A percentile compares a stretch with the other conserved stretches of the same genome.
These are phyloP conservation scores for Rhododendron henanense DNA, from an alignment of 148 eudicot species.

Conservation along the genomic window DNA sequence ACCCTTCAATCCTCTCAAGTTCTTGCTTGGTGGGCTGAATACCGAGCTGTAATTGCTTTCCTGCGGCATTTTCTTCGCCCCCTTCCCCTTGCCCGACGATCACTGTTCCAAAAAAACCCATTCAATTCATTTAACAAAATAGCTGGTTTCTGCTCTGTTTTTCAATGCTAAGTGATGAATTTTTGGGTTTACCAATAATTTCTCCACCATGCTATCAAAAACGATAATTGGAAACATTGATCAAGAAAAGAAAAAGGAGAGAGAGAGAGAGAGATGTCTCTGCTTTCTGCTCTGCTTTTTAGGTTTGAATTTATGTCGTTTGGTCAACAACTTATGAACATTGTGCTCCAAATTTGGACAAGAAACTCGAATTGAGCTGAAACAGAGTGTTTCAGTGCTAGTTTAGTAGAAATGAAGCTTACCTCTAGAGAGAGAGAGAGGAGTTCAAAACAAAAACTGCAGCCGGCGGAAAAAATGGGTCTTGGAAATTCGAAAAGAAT, in stretches of 20 bases:
- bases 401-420: not conserved
- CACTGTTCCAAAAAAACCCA: not conserved
- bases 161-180: not conserved
- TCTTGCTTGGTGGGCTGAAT: constrained; percentile 38
- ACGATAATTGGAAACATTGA: not conserved
- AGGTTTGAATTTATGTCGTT: not conserved
- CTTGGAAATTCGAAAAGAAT: not conserved
- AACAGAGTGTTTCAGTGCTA: not conserved
- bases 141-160: not conserved
- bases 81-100: not conserved
- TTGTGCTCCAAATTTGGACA: not conserved
- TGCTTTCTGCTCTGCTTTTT: not conserved
- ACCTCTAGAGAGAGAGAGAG: not conserved
- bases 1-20: constrained; percentile 63
- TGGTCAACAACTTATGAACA: not conserved
- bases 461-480: not conserved
- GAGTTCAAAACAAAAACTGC: not conserved
- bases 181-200: not conserved
- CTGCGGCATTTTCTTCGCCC: constrained; percentile 42
- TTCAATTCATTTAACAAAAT: not conserved
- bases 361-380: not conserved
- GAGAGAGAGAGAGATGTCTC: not conserved
- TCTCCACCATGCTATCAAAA: not conserved
- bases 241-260: not conserved
- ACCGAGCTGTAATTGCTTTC: constrained; percentile 28